Percentiles rank a stretch among this genome's conserved stretches.
phyloP scores from a whole-genome alignment of 2,329 filamentous ascomycete species.

The Balansia obtecta region DNA sequence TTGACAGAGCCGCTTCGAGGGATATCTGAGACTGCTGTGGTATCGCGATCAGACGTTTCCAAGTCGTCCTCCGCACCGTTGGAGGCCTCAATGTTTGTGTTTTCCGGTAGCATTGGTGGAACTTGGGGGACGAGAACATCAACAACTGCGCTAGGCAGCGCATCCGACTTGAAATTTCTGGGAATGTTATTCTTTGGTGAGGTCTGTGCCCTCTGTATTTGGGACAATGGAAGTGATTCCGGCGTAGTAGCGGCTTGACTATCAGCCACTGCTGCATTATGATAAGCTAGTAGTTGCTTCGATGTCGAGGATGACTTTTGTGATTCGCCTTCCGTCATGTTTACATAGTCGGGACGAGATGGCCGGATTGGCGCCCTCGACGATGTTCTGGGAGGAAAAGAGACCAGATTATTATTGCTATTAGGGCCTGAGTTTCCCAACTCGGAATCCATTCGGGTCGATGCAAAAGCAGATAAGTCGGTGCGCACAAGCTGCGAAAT shows the following conservation, averaged over 20 bases:
- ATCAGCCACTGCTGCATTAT: not conserved
- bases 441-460: not conserved
- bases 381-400: not conserved
- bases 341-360: not conserved
- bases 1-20: constrained; percentile 20
- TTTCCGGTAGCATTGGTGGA: constrained; percentile 3
- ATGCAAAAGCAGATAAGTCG: not conserved
- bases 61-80: not conserved
- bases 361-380: constrained; percentile 1
- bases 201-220: not conserved
- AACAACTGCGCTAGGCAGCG: not conserved
- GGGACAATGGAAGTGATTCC: not conserved
- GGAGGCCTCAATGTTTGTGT: not conserved
- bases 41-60: not conserved
- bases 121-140: constrained; percentile 8
- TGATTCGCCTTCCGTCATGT: not conserved
- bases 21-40: constrained; percentile 11
- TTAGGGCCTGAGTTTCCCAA: not conserved
- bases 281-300: not conserved
- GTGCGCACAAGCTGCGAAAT: constrained; percentile 7
- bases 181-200: not conserved
- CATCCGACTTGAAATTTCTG: not conserved
- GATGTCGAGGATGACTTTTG: not conserved
- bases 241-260: not conserved
- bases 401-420: not conserved